A percentile compares a stretch with the other conserved stretches of the same genome.
phyloP scores from a whole-genome alignment of 192 early-diverging fungal genomes.

The Globomyces pollinis-pini region DNA sequence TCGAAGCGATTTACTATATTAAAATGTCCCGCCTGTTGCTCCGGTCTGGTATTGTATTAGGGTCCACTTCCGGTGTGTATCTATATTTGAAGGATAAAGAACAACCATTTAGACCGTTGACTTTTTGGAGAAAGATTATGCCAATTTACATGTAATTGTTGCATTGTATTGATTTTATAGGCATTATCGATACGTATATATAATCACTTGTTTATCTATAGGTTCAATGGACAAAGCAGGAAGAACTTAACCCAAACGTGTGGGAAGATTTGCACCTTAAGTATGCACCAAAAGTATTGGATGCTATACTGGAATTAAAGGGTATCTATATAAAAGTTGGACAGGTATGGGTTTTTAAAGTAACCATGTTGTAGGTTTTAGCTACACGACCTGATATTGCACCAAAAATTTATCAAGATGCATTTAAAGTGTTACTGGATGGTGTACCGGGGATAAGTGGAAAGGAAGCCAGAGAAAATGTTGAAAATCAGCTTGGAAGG shows the following conservation, averaged over 20 bases:
- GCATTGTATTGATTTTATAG: no score
- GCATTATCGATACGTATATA: background rate
- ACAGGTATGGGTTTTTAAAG: no score
- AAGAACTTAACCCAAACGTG: background rate
- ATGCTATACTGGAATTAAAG: conserved; percentile 11
- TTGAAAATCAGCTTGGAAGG: conserved; percentile 5
- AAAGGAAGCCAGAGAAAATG: conserved; percentile 1
- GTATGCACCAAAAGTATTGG: conserved; percentile 13
- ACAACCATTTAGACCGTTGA: background rate
- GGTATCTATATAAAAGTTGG: conserved; percentile 30
- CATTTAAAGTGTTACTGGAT: conserved; percentile 11
- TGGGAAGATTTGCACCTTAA: conserved; percentile 11
- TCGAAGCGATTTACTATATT: no score
- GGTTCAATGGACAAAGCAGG: conserved; percentile 6
- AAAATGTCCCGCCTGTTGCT: no score
- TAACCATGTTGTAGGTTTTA: no score
- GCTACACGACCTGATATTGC: conserved; percentile 9
- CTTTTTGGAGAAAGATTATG: background rate
- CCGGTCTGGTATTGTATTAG: no score
- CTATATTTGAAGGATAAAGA: no score
- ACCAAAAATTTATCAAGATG: conserved; percentile 13
- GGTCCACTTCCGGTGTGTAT: no score
- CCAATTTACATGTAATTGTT: no score
- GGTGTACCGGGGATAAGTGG: background rate
- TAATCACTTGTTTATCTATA: no score